Evolutionary conservation across 352 stramenopile species (phyloP).

Genomic region (Pythium periplocum): DNA sequence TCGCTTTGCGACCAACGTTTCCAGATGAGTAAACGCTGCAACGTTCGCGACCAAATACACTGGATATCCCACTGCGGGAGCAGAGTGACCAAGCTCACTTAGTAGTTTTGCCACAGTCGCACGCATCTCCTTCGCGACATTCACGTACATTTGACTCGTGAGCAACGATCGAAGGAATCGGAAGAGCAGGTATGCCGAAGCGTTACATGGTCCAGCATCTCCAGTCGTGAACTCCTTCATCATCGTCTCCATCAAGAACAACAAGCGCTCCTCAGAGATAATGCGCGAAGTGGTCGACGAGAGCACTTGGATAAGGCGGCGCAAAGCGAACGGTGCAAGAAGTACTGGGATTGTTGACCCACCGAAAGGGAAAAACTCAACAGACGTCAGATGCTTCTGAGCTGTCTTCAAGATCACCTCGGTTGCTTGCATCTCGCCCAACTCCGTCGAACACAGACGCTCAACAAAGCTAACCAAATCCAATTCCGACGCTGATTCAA

Average conservation of each 20-base stretch:
- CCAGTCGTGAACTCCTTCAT: slow-evolving; percentile 8
- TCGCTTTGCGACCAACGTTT: slow-evolving; percentile 15
- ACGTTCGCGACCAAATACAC: slow-evolving; percentile 51
- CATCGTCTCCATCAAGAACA: slow-evolving; percentile 65
- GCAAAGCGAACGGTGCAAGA: slow-evolving; percentile 53
- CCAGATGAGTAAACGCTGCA: slow-evolving; percentile 30
- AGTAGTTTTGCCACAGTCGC: slow-evolving; percentile 21
- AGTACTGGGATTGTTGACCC: slow-evolving; percentile 23
- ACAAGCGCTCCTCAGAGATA: slow-evolving; percentile 41
- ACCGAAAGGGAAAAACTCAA: slow-evolving; percentile 37
- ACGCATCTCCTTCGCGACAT: slow-evolving; percentile 22
- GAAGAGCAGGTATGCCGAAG: slow-evolving; percentile 32
- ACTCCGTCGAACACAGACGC: slow-evolving; percentile 4
- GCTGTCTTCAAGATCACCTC: slow-evolving; percentile 32
- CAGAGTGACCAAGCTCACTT: background rate
- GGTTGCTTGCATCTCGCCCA: slow-evolving; percentile 7
- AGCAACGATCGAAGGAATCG: slow-evolving; percentile 54
- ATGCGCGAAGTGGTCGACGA: slow-evolving; percentile 23
- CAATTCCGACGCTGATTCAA: slow-evolving; percentile 6
- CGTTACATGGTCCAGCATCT: background rate
- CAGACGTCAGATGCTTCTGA: slow-evolving; percentile 39
- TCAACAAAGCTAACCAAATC: slow-evolving; percentile 18
- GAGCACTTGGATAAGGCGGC: slow-evolving; percentile 40
- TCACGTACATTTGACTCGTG: slow-evolving; percentile 35
- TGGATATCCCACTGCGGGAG: slow-evolving; percentile 14